Evolutionary conservation across 495 filamentous ascomycete genomes (phyloP), one percentile per base, ranked within the genome.

Genomic region (Aspergillus wentii): DNA sequence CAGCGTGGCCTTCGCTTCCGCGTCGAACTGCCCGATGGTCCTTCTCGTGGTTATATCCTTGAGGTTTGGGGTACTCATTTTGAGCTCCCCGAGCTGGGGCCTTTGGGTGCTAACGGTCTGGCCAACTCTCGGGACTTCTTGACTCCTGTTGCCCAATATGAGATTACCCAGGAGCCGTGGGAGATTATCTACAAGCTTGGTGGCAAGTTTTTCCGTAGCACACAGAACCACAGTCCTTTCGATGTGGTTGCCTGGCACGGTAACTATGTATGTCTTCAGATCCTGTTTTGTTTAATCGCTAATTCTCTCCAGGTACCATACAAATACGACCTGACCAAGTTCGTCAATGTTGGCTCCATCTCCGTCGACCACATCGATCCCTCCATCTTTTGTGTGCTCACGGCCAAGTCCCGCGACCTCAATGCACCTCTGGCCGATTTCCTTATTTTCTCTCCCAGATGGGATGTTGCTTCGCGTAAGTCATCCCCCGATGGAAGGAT

Each of bases 221-320:
- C 51, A 8, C 71, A 75, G 46, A 56, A 68, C 28, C 71, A 75
- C 44, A 66, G 52, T 13, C 70, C 69, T 1, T 75, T 74, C 31
- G 71, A 75, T 39, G 71, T 74, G 4, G 68, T 74, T 4, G 71
- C 71, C 6, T 74, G 70, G 69, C 69, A 75, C 36, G 70, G 70
- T 18, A 74, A 69, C 49, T 71, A 72, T 33, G 67, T 71, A 46
- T 10, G 56, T 48, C 23, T 28, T 34, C 20, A 20, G 22, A 10
- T 25, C 22, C 6, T 25, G 14, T 29, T 13, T 7, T 4, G 21
- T 8, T 20, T 6, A 16, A 23, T 37, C 55, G 26, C 59, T 10
- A 25, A 9, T 15, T 8, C 5, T n/a, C 4, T 32, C 26, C 28
- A 68, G 61, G 49, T 64, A 8, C 65, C 64, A 4, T 66, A 66